Conservation (phyloP, 371 early-diverging fungal genomes). For the Parasitella parasitica region DNA sequence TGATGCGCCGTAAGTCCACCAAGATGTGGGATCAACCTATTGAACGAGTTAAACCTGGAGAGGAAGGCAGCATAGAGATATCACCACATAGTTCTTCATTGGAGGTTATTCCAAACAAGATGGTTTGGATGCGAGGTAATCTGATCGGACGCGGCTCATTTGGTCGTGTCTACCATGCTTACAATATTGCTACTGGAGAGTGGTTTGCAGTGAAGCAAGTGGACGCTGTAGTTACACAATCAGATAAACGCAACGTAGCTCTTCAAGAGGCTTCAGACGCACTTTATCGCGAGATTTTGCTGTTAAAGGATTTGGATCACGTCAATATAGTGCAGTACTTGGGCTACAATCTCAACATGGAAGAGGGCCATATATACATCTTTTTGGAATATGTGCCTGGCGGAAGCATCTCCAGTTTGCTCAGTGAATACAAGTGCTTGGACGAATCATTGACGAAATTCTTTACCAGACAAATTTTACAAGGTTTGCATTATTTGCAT, state of each 20-base stretch:
- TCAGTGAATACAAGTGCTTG: constrained; percentile 76
- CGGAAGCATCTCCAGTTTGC: constrained; percentile 82
- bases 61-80: constrained; percentile 12
- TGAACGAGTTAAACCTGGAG: constrained; percentile 52
- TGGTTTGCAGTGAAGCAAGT: constrained; percentile 99
- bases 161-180: constrained; percentile 94
- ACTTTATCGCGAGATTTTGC: constrained; percentile 27
- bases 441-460: constrained; percentile 74
- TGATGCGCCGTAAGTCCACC: constrained; percentile 53
- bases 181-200: constrained; percentile 80
- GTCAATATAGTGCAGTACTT: constrained; percentile 91
- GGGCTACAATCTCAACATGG: constrained; percentile 47
- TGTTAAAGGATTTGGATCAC: constrained; percentile 72
- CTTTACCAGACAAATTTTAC: constrained; percentile 84
- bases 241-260: constrained; percentile 36
- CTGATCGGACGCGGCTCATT: constrained; percentile 97
- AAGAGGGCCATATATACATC: constrained; percentile 78
- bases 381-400: constrained; percentile 98
- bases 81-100: neutral
- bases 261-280: constrained; percentile 27
- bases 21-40: constrained; percentile 60
- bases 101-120: constrained; percentile 18
- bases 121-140: constrained; percentile 82
- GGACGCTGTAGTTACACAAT: constrained; percentile 55
- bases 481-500: constrained; percentile 94